A percentile compares a stretch with the other conserved stretches of the same genome.
These are phyloP conservation scores for Solanum lignicaule DNA, from an alignment of 257 asterid genomes.

Conservation along the genomic window DNA sequence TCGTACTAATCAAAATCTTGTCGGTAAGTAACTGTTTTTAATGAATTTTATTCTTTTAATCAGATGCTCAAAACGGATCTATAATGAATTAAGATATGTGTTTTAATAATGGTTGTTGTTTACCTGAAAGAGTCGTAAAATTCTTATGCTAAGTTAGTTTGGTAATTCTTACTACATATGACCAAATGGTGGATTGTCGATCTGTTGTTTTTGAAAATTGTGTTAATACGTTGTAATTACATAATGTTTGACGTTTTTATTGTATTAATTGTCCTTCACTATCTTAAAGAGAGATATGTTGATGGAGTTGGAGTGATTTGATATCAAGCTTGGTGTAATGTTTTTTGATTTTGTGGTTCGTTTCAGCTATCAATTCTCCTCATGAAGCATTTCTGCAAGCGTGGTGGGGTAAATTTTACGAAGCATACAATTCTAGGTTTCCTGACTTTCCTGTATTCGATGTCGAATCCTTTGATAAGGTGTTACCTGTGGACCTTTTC, in stretches of 20 bases:
- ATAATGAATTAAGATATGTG: not conserved
- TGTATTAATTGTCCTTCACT: not conserved
- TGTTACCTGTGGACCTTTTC: not conserved
- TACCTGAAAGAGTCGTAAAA: not conserved
- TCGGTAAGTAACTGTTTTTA: conserved; percentile 11
- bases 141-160: not conserved
- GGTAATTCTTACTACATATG: not conserved
- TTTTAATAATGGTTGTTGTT: not conserved
- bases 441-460: not conserved
- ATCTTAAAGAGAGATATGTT: not conserved
- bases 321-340: not conserved
- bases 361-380: conserved; percentile 8
- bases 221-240: not conserved
- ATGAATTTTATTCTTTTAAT: not conserved
- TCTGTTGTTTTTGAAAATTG: not conserved
- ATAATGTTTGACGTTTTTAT: not conserved
- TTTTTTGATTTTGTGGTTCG: not conserved
- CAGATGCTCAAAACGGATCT: not conserved
- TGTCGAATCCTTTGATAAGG: conserved; percentile 19
- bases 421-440: not conserved
- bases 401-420: conserved; percentile 22
- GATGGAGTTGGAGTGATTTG: not conserved
- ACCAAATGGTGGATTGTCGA: not conserved
- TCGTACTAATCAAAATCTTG: conserved; percentile 5
- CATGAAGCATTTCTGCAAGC: conserved; percentile 20